Percentiles rank a stretch among this genome's conserved stretches.
phyloP scores from a whole-genome alignment of 306 rosid species.

The Malus fusca region DNA sequence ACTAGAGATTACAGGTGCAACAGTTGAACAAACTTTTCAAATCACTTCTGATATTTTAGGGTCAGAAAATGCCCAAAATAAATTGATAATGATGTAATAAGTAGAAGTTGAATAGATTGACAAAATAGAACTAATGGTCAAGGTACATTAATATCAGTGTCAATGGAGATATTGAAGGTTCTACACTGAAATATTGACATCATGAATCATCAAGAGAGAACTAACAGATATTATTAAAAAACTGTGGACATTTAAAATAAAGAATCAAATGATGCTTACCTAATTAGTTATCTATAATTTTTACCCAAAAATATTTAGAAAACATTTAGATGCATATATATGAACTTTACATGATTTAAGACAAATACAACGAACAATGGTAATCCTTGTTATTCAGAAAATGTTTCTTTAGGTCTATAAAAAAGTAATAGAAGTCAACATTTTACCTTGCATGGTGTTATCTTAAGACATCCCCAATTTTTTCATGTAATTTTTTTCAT shows the following conservation, averaged over 20 bases:
- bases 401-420: not conserved
- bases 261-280: not conserved
- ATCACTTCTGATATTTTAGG: not conserved
- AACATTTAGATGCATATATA: not conserved
- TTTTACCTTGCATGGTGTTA: not conserved
- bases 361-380: not conserved
- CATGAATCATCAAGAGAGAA: not conserved
- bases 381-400: not conserved
- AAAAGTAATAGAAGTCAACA: not conserved
- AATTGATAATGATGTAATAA: not conserved
- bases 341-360: not conserved
- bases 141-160: not conserved
- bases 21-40: too few species aligned
- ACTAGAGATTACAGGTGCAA: not conserved
- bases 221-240: not conserved
- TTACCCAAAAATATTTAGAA: not conserved
- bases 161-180: not conserved
- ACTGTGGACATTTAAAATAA: not conserved
- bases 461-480: not conserved
- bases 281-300: not conserved
- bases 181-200: not conserved
- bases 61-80: not conserved
- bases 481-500: not conserved
- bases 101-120: not conserved
- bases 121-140: not conserved